A percentile compares a stretch with the other conserved stretches of the same genome.
phyloP scores from a whole-genome alignment of 306 rosid genomes.

The Quercus robur region DNA sequence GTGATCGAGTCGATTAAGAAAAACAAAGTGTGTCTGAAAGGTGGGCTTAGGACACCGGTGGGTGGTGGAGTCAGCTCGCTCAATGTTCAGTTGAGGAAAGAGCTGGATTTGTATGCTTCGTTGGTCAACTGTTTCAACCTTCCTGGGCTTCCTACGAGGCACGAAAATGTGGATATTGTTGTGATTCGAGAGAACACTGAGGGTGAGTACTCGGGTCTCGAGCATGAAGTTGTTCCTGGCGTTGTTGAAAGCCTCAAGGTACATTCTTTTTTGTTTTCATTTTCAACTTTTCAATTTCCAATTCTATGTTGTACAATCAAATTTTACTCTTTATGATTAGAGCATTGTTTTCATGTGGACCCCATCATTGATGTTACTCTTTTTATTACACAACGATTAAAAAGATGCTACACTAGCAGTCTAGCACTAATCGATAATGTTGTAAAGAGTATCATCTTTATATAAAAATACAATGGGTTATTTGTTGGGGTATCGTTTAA shows the following conservation, averaged over 20 bases:
- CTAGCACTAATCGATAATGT: too few relatives aligned
- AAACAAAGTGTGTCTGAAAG: slow-evolving; percentile 86
- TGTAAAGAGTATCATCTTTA: too few relatives aligned
- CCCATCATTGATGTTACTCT: too few relatives aligned
- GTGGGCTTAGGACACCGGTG: slow-evolving; percentile 71
- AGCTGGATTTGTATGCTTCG: slow-evolving; percentile 85
- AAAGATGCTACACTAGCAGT: too few relatives aligned
- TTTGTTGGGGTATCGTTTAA: too few relatives aligned
- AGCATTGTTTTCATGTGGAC: too few relatives aligned
- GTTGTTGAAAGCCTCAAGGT: slow-evolving; percentile 96
- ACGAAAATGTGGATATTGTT: slow-evolving; percentile 77
- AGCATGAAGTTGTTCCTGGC: slow-evolving; percentile 91
- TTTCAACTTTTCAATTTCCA: too few relatives aligned
- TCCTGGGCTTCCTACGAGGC: slow-evolving; percentile 66
- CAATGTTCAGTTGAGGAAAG: slow-evolving; percentile 68
- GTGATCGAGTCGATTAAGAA: slow-evolving; percentile 72
- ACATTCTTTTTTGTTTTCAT: background rate
- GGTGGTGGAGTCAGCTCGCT: slow-evolving; percentile 88
- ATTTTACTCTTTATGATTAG: too few relatives aligned
- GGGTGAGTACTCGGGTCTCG: slow-evolving; percentile 85
- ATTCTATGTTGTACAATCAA: too few relatives aligned
- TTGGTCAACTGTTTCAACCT: slow-evolving; percentile 74
- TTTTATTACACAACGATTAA: too few relatives aligned
- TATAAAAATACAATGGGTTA: too few relatives aligned
- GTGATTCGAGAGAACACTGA: slow-evolving; percentile 85